A percentile compares a stretch with the other conserved stretches of the same genome.
These are phyloP conservation scores for Neolentinus lepideus DNA, from an alignment of 1,284 basidiomycete species.

Conservation along the genomic window DNA sequence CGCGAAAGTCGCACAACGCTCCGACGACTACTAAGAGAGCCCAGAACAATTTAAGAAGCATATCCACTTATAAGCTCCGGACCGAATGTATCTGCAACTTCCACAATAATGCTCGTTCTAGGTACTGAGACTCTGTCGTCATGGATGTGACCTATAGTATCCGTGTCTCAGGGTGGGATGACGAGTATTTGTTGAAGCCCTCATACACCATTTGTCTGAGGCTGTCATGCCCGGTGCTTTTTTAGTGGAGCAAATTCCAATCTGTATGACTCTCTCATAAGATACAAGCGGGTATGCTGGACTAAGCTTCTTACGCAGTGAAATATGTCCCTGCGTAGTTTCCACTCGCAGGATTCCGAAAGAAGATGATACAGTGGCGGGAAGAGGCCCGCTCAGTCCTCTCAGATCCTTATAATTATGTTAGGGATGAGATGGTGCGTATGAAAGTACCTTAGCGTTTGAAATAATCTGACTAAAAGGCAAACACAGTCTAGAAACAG, in stretches of 20 bases:
- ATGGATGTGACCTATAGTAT: conserved; percentile 63
- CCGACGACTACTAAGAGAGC: conserved; percentile 18
- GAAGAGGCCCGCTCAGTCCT: conserved; percentile 60
- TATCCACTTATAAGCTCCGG: conserved; percentile 16
- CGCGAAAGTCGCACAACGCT: conserved; percentile 21
- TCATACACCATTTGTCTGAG: conserved; percentile 25
- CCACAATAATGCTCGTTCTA: conserved; percentile 12
- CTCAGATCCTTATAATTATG: conserved; percentile 52
- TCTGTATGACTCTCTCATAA: not conserved
- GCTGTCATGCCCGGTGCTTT: not conserved
- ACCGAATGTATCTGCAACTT: not conserved
- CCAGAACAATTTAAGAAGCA: conserved; percentile 23
- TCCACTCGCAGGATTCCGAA: conserved; percentile 27
- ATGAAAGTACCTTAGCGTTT: too few relatives aligned
- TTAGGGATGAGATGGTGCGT: conserved; percentile 49
- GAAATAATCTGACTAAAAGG: too few relatives aligned
- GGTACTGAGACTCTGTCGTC: conserved; percentile 56
- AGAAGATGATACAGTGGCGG: conserved; percentile 53
- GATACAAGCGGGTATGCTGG: not conserved
- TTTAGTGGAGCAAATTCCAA: not conserved
- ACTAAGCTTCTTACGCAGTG: conserved; percentile 11
- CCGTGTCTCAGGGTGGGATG: conserved; percentile 41
- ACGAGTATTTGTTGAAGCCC: conserved; percentile 59
- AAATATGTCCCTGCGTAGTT: conserved; percentile 25
- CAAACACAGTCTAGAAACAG: too few relatives aligned